Base-by-base conservation (phyloP, 1,139 yeast species). In the Candida sojae region DNA sequence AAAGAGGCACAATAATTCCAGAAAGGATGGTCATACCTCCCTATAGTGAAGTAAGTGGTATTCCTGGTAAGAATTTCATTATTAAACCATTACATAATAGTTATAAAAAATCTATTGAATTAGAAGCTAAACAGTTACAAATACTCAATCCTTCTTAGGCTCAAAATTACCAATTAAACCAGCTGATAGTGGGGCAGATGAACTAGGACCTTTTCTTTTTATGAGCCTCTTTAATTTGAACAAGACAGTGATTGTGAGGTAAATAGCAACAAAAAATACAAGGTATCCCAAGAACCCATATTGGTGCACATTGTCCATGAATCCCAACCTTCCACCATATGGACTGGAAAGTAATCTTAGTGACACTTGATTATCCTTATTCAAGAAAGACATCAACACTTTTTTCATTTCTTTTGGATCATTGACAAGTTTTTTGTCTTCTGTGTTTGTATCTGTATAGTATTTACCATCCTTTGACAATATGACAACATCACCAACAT, bases 1-100 rank as follows among this genome's bases (percentile, higher is more conserved):
- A 74, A 13, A 68, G 71, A 33, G 74, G 74, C 17, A 68, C 85
- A 0, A 66, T 63, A 5, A 60, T 87, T 2, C 88, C 92, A 0
- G 76, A 82, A 1, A 72, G 73, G 50, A 66, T 73, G 52, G 83
- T 82, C 33, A 71, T 86, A 8, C 86, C 90, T 1, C 86, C 91
- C 0, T 82, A 72, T 53, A 75, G 85, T 45, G 65, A 73, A 37
- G 87, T 84, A 5, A 59, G 67, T 55, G 78, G 79, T 0, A 54
- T 54, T 6, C 74, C 77, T 3, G 75, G 75, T 0, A 49, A 49
- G 6, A 58, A 63, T 40, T 71, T 71, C 42, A 37, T 13, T n/a
- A 56, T 76, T 3, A 57, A 48, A 26, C 59, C 63, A n/a, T 62
- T 80, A 49, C 69, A 67, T 40, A 68, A 63, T 42, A 68, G 79